Percentiles rank a stretch among this genome's conserved stretches.
These are phyloP conservation scores for Tripidium arundinaceum DNA, from an alignment of 202 grass and related monocot genomes.

Conservation along the genomic window DNA sequence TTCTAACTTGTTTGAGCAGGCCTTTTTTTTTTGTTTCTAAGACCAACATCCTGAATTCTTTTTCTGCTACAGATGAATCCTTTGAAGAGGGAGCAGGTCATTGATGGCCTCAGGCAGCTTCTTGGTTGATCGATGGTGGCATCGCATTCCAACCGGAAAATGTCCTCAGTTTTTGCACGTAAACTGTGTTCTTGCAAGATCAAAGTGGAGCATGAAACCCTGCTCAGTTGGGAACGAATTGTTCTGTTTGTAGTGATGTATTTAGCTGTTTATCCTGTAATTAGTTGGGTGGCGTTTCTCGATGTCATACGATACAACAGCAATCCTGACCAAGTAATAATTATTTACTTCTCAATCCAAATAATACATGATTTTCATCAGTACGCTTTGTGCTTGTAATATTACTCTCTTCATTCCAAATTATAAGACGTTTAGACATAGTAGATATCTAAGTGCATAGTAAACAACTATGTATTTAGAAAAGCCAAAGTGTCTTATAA, in stretches of 20 bases:
- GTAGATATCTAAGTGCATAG: no score
- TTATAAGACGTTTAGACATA: neutral
- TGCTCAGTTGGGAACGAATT: neutral
- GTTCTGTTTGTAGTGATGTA: conserved; percentile 24
- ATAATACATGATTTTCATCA: neutral
- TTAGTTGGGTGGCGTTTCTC: conserved; percentile 10
- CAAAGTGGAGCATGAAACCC: conserved; percentile 5
- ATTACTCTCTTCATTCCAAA: neutral
- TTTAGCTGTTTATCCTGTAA: conserved; percentile 35
- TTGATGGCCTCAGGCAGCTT: conserved; percentile 66
- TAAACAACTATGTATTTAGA: no score
- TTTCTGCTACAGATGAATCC: conserved; percentile 72
- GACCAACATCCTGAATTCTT: conserved; percentile 14
- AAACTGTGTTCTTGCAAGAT: conserved; percentile 11
- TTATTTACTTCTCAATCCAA: conserved; percentile 14
- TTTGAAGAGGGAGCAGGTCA: conserved; percentile 57
- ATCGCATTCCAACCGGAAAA: neutral
- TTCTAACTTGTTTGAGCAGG: neutral
- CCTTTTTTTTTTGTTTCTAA: neutral
- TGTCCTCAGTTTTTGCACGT: conserved; percentile 32
- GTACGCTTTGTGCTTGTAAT: neutral
- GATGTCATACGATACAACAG: conserved; percentile 8
- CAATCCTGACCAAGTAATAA: conserved; percentile 2
- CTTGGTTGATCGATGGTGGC: conserved; percentile 39
- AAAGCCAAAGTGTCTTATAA: no score